A percentile compares a stretch with the other conserved stretches of the same genome.
phyloP scores from a whole-genome alignment of 2,329 filamentous ascomycete species.

The Penicillium rolfsii region DNA sequence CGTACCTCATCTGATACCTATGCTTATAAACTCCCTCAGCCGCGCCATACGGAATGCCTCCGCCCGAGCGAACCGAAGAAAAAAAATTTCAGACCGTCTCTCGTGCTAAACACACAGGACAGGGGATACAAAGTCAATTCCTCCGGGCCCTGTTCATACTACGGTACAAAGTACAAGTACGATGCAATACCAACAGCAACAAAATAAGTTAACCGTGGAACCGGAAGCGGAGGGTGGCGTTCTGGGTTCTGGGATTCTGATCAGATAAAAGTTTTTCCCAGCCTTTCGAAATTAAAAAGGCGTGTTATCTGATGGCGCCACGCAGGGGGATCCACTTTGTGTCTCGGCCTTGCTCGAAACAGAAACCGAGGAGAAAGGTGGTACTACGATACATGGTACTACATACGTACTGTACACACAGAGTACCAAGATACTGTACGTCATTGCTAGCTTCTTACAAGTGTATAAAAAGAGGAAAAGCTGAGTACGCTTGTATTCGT shows the following conservation, averaged over 20 bases:
- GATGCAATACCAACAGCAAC: background rate
- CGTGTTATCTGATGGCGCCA: slow-evolving; percentile 28
- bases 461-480: background rate
- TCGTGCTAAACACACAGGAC: background rate
- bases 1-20: background rate
- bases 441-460: background rate
- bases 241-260: slow-evolving; percentile 1
- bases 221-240: background rate
- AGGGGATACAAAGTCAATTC: background rate
- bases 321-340: slow-evolving; percentile 14
- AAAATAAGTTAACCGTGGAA: background rate
- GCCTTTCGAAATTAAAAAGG: background rate
- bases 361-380: background rate
- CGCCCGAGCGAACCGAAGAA: background rate
- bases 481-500: background rate
- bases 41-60: background rate
- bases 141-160: background rate
- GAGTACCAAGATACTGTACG: background rate
- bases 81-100: background rate
- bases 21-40: background rate
- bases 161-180: background rate
- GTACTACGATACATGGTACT: background rate
- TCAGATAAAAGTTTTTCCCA: slow-evolving; percentile 23
- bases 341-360: background rate
- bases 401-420: background rate